Percentiles rank a stretch among this genome's conserved stretches.
Evolutionary conservation across 495 filamentous ascomycete genomes (phyloP).

Genomic region (Lepidopterella palustris): DNA sequence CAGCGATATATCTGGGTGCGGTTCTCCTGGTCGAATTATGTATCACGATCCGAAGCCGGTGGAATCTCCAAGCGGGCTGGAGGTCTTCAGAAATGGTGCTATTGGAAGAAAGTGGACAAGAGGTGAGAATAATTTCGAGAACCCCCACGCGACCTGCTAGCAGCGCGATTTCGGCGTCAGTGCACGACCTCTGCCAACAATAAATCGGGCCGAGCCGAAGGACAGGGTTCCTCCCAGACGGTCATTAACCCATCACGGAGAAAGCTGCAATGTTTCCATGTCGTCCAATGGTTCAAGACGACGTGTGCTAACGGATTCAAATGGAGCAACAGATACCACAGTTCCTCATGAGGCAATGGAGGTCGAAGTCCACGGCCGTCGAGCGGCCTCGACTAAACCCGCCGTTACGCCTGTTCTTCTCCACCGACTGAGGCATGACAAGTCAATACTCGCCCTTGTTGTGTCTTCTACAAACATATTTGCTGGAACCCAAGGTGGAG

Average conservation of each 20-base stretch:
- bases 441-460: slow-evolving; percentile 65
- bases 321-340: slow-evolving; percentile 10
- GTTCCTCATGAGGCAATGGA: slow-evolving; percentile 13
- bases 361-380: slow-evolving; percentile 4
- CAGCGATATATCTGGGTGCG: slow-evolving; percentile 12
- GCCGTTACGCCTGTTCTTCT: slow-evolving; percentile 45
- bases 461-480: slow-evolving; percentile 61
- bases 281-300: background rate
- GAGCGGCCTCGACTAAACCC: background rate
- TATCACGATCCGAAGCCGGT: slow-evolving; percentile 12
- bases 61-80: slow-evolving; percentile 13
- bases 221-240: background rate
- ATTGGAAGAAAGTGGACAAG: slow-evolving; percentile 6
- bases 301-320: slow-evolving; percentile 12
- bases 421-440: slow-evolving; percentile 64
- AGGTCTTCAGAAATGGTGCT: slow-evolving; percentile 1
- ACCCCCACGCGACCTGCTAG: background rate
- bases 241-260: background rate
- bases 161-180: background rate
- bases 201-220: slow-evolving; percentile 1
- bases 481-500: slow-evolving; percentile 84
- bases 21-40: slow-evolving; percentile 13
- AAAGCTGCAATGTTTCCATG: background rate
- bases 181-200: too few relatives aligned
- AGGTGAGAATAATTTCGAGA: slow-evolving; percentile 5